Evolutionary conservation across 371 early-diverging fungal genomes (phyloP), one percentile per base, ranked within the genome.

Genomic region (Lichtheimia corymbifera): DNA sequence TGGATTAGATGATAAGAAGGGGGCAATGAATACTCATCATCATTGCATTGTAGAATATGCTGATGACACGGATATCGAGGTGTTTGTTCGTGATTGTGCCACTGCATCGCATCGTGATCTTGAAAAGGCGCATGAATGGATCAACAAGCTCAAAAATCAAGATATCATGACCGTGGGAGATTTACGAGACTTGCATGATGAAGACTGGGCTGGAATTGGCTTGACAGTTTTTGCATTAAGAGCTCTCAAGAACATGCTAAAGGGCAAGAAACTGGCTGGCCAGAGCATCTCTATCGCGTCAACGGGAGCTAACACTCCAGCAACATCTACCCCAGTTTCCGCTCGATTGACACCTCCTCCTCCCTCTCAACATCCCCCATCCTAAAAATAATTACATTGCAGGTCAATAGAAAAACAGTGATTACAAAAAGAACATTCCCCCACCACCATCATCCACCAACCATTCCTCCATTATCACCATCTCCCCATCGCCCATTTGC

Each of bases 181-280:
- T 63, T 70, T 93, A 24, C 80, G 89, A 14, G 90, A 89, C 54
- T 67, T 93, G 47, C 86, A 87, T 49, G 91, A 91, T 50, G 88
- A 89, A 52, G 93, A 93, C 66, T 93, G 93, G 93, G 77, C 82
- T 28, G 84, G 83, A 1, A 77, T 88, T 53, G 90, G 88, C 7
- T 71, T 96, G 59, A 94, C 95, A 1, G 94, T 96, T 5, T 95
- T 94, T 84, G 93, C 95, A 6, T 72, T 84, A 15, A 84, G 97
- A 53, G 91, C 93, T 2, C 74, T 95, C 54, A 92, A 93, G 72
- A 92, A 92, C 65, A 86, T 85, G 64, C 71, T 91, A 12, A 75
- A 82, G 64, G 91, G 91, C 27, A 85, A 75, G 58, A 67, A 71
- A 42, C 58, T 64, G 17, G 61, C 66, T 25, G 63, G 53, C 25